Base-by-base conservation (phyloP, 1,284 basidiomycete species). In the Ceraceosorus bombacis region DNA sequence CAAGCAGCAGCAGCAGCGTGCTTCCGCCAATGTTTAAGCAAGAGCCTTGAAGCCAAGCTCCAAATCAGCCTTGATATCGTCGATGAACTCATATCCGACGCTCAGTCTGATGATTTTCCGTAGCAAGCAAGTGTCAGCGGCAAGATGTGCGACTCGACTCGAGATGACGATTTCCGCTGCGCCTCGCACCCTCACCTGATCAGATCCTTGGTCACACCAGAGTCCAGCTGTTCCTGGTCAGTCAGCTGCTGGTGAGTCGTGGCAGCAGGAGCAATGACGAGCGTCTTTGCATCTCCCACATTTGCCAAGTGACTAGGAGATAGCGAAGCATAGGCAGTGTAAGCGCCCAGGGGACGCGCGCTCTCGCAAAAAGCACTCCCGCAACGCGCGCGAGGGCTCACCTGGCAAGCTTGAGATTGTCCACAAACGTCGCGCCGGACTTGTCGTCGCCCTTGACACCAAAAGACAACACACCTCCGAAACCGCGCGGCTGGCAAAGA, bases 161-260 rank as follows among this genome's bases (percentile, higher is more conserved):
- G n/a, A n/a, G n/a, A n/a, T n/a, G n/a, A n/a, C n/a, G n/a, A n/a
- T n/a, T n/a, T n/a, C n/a, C n/a, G n/a, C n/a, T n/a, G n/a, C n/a
- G n/a, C n/a, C n/a, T n/a, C n/a, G n/a, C n/a, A n/a, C n/a, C n/a
- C n/a, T 27, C 27, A 27, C 27, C 27, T 27, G 70, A 91, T 88
- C 55, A 90, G 79, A 77, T 90, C 89, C 38, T 85, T 85, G 8
- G 86, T 87, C 12, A 92, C 88, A 39, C 90, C 90, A 1, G 86
- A 82, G 1, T 81, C 77, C 39, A 82, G 55, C 77, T 87, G 86
- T 78, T 91, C 89, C 62, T 84, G 84, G 38, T 81, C 81, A 4
- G 81, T 82, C 59, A 90, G 81, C 78, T 91, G 89, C 63, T 86
- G 82, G 78, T 92, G 90, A 1, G 90, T 93, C 17, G 90, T 93